Base-by-base conservation (phyloP, 1,284 basidiomycete species). In the Mycosarcoma maydis region DNA sequence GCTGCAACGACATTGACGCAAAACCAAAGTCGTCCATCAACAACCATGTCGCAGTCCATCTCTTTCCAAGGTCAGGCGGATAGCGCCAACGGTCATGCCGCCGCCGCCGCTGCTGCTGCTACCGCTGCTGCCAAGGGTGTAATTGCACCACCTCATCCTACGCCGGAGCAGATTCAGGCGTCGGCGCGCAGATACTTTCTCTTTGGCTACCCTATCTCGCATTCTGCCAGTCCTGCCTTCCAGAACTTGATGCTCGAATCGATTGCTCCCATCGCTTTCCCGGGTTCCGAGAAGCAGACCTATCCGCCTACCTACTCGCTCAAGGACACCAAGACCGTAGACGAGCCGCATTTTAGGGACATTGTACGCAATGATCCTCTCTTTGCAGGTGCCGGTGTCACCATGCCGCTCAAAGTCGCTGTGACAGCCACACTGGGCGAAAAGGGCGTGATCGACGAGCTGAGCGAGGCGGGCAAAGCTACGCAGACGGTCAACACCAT, bases 401-500 rank as follows among this genome's bases (percentile, higher is more conserved):
- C 72, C 3, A 75, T 75, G 72, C 72, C 72, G 13, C 42, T 75
- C 26, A 75, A 75, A 37, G 72, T 75, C 6, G 55, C 56, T 13
- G 57, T 73, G 13, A 48, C 72, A 5, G 58, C 60, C 9, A 47
- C 29, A 34, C 49, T 72, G 16, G 72, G 72, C 14, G 29, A 29
- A 3, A 23, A 53, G 3, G 41, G 57, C 4, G 54, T 75, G 19
- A 40, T 75, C 17, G 72, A 75, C 58, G 72, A 72, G 43, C 64
- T 75, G 30, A 62, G 64, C 38, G 53, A 48, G 14, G 53, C 69
- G 7, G 65, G 58, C 6, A 47, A 47, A 14, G 69, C 71, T 3
- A 75, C 70, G 11, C 49, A 56, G 40, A 70, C 72, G 17, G 71
- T 75, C 33, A 75, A 75, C 46, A 75, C 72, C 10, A 73, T 75